phyloP scores from a whole-genome alignment of 208 protist genomes.

The Wallacemonas sp. region DNA sequence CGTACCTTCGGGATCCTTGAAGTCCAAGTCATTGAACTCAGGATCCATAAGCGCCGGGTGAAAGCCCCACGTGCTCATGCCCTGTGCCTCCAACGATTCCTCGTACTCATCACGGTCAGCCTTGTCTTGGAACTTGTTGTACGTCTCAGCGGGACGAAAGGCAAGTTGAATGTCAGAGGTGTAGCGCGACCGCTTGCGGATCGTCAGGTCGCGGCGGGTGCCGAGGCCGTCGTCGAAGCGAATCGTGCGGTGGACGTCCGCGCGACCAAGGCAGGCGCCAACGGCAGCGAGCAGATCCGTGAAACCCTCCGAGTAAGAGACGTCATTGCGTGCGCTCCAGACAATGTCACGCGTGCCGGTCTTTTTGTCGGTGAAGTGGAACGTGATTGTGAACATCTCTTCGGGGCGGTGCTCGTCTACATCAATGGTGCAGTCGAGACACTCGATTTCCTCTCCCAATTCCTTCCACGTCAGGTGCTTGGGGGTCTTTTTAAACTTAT shows the following conservation, averaged over 20 bases:
- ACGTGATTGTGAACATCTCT: conserved; percentile 84
- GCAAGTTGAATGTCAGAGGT: conserved; percentile 82
- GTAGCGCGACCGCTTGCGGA: conserved; percentile 84
- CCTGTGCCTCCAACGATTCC: conserved; percentile 54
- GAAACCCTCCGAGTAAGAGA: conserved; percentile 79
- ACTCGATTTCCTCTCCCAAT: conserved; percentile 88
- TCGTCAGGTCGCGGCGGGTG: conserved; percentile 69
- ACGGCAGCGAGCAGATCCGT: conserved; percentile 83
- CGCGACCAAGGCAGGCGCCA: conserved; percentile 74
- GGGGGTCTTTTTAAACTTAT: conserved; percentile 84
- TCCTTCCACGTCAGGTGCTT: conserved; percentile 89
- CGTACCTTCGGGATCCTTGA: conserved; percentile 77
- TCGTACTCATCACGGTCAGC: conserved; percentile 80
- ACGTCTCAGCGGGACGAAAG: conserved; percentile 75
- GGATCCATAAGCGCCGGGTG: conserved; percentile 83
- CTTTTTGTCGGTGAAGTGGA: conserved; percentile 81
- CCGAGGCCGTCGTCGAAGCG: conserved; percentile 83
- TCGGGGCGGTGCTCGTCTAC: conserved; percentile 84
- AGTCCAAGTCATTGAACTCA: conserved; percentile 81
- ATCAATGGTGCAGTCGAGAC: conserved; percentile 87
- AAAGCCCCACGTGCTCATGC: conserved; percentile 87
- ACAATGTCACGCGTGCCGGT: conserved; percentile 69
- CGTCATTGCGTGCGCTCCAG: conserved; percentile 81
- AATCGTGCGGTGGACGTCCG: conserved; percentile 87
- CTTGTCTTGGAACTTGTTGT: conserved; percentile 83